Percentiles rank a stretch among this genome's conserved stretches.
Evolutionary conservation across 495 filamentous ascomycete genomes (phyloP).

Genomic region (Aspergillus egyptiacus): DNA sequence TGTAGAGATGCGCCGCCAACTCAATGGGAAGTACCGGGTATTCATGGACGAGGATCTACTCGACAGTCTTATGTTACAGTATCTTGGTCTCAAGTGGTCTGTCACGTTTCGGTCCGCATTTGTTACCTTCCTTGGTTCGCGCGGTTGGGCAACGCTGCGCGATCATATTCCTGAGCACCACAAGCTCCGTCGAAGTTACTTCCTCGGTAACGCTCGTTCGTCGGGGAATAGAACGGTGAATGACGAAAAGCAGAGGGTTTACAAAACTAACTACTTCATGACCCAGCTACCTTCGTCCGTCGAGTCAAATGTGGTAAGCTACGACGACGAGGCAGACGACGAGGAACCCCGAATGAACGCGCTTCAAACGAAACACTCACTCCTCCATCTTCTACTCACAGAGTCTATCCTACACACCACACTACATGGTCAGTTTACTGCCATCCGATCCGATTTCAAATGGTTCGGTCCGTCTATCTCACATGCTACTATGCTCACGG

Average conservation of each 20-base stretch:
- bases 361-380: conserved; percentile 52
- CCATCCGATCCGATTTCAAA: conserved; percentile 55
- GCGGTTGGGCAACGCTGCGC: conserved; percentile 35
- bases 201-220: conserved; percentile 25
- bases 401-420: conserved; percentile 56
- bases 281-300: conserved; percentile 37
- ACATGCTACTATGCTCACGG: conserved; percentile 51
- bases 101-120: conserved; percentile 47
- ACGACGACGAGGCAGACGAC: conserved; percentile 31
- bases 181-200: conserved; percentile 44
- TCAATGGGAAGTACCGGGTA: conserved; percentile 56
- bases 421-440: conserved; percentile 54
- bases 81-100: conserved; percentile 57
- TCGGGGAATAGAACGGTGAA: conserved; percentile 23
- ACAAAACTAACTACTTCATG: conserved; percentile 50
- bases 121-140: conserved; percentile 21
- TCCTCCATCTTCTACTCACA: conserved; percentile 56
- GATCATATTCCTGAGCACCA: conserved; percentile 40
- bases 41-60: conserved; percentile 64
- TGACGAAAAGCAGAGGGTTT: conserved; percentile 31
- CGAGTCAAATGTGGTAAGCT: conserved; percentile 18
- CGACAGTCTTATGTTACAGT: conserved; percentile 60
- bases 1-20: conserved; percentile 55
- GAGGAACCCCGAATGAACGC: conserved; percentile 31
- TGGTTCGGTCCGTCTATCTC: conserved; percentile 57